Evolutionary conservation across 352 stramenopile genomes (phyloP).

Genomic region (Phytophthora boehmeriae): DNA sequence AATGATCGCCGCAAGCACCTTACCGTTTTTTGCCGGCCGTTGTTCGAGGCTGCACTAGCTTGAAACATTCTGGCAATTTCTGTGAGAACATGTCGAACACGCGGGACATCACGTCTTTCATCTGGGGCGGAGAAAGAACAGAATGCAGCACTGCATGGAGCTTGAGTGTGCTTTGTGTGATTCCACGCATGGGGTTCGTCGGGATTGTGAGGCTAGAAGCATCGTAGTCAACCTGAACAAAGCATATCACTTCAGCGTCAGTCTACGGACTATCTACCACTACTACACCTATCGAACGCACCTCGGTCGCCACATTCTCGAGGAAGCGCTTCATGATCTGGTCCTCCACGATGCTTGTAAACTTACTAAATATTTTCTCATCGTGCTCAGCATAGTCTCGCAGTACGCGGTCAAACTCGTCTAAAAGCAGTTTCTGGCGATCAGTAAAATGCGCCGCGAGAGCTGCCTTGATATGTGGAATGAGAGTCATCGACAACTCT

Average conservation of each 20-base stretch:
- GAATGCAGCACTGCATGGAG: constrained; percentile 94
- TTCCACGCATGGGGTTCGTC: constrained; percentile 91
- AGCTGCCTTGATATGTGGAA: constrained; percentile 96
- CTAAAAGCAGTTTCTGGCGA: constrained; percentile 96
- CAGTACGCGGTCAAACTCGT: constrained; percentile 95
- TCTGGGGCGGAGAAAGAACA: constrained; percentile 93
- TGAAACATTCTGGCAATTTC: constrained; percentile 91
- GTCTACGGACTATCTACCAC: no score
- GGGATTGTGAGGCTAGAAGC: constrained; percentile 59
- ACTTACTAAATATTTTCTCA: constrained; percentile 98
- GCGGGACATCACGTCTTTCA: constrained; percentile 95
- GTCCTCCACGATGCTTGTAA: constrained; percentile 97
- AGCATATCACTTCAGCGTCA: constrained; percentile 11
- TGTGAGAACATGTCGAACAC: constrained; percentile 90
- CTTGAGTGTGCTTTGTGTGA: constrained; percentile 94
- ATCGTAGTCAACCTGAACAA: constrained; percentile 78
- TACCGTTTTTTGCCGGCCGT: constrained; percentile 73
- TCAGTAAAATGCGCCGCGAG: constrained; percentile 94
- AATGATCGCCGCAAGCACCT: background rate
- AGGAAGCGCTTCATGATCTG: constrained; percentile 94
- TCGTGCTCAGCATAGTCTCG: constrained; percentile 96
- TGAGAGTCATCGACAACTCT: constrained; percentile 92
- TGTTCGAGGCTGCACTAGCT: constrained; percentile 79
- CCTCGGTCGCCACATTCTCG: constrained; percentile 76
- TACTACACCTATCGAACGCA: constrained; percentile 15